phyloP scores from a whole-genome alignment of 176 grass and related monocot genomes.

The barley (Hordeum vulgare) region DNA sequence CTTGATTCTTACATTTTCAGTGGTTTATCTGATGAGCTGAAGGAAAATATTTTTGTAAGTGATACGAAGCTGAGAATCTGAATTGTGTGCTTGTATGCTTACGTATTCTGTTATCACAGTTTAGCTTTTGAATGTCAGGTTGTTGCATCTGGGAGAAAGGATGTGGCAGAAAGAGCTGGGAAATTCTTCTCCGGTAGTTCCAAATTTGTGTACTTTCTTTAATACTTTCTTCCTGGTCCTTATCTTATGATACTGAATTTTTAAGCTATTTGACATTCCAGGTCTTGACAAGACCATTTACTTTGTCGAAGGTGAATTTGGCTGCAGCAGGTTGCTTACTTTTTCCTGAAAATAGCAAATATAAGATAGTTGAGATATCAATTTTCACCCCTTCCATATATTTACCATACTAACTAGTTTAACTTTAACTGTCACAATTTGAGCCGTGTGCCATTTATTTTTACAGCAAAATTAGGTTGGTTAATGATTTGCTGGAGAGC shows the following conservation, averaged over 20 bases:
- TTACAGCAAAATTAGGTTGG: conserved; percentile 74
- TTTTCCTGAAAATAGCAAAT: conserved; percentile 16
- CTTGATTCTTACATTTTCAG: conserved; percentile 69
- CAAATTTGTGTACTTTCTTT: background rate
- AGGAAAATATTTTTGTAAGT: conserved; percentile 69
- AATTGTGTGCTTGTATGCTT: background rate
- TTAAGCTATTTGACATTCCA: conserved; percentile 31
- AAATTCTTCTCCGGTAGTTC: conserved; percentile 59
- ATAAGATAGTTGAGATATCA: background rate
- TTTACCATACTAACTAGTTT: background rate
- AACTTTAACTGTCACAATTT: background rate
- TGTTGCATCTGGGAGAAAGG: conserved; percentile 72
- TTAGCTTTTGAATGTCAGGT: conserved; percentile 38
- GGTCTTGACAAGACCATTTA: conserved; percentile 57
- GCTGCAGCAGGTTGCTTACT: conserved; percentile 59
- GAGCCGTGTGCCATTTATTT: background rate
- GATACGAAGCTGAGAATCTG: background rate
- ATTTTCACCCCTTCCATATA: background rate
- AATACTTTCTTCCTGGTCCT: conserved; percentile 5
- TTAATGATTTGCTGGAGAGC: conserved; percentile 81
- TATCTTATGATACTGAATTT: conserved; percentile 4
- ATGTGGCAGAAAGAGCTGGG: conserved; percentile 31
- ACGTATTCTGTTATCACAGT: conserved; percentile 6
- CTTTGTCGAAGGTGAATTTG: conserved; percentile 67
- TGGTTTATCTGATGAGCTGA: conserved; percentile 57